Base-by-base conservation (phyloP, 139 green algal species). In the Chlamydomonas applanata region DNA sequence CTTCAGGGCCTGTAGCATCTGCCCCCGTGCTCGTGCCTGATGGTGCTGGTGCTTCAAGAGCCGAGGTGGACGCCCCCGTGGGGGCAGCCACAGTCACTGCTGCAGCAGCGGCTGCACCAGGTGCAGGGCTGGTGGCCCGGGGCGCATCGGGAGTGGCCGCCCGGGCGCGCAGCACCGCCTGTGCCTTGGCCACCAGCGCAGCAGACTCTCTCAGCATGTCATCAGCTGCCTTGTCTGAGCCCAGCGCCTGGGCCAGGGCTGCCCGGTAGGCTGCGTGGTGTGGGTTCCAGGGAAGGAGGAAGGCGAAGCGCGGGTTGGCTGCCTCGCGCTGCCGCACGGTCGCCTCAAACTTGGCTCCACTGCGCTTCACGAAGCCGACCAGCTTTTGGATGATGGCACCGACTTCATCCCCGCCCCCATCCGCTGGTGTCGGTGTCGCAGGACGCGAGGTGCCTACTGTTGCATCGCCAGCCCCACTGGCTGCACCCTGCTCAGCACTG, bases 291-390 rank as follows among this genome's bases (percentile, higher is more conserved):
- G 82, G 86, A 14, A 82, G 71, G 69, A 93, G 60, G 81, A 93
- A 93, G 14, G 62, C 65, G 66, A 93, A 93, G 1, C 74, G 77
- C 0, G 87, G 86, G 75, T 92, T 93, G 69, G 69, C 73, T 0
- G 45, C 33, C 78, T 93, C 89, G n/a, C 82, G 78, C 17, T 67
- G 35, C 20, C 81, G 66, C 49, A 93, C 82, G 1, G 79, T 81
- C 0, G 77, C 82, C 69, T 92, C 79, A 52, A 84, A 84, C 3
- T 14, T 17, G 20, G 72, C 57, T 2, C 79, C 79, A 61, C 73
- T 80, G 45, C 76, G 72, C 35, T 66, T 64, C 7, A 79, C 73
- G 61, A 80, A 82, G 5, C 20, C 14, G 30, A n/a, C 67, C 59
- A 83, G 78, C 72, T 83, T 83, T 30, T 76, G 35, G 33, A 83